Evolutionary conservation across 2,329 filamentous ascomycete genomes (phyloP).

Genomic region (Aspergillus carbonarius): DNA sequence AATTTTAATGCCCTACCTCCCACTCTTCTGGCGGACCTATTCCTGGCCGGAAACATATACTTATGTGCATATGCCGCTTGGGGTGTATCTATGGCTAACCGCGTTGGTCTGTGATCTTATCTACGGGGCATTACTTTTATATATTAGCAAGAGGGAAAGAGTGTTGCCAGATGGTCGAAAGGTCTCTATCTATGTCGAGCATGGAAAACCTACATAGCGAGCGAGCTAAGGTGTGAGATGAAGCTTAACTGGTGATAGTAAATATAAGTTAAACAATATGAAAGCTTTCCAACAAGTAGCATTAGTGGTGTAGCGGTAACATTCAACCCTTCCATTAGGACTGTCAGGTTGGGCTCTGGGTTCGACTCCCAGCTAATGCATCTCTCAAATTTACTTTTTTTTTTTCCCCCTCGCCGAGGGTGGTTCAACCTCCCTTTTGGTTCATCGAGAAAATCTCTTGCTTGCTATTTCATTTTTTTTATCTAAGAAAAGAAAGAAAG

Average conservation of each 20-base stretch:
- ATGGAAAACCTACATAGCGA: too few species aligned
- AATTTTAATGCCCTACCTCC: not conserved
- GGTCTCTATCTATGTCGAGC: not conserved
- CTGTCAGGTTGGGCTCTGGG: not conserved
- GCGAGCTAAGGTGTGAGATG: too few species aligned
- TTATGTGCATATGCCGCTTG: not conserved
- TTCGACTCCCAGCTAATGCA: conserved; percentile 2
- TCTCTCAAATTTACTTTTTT: not conserved
- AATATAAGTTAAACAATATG: not conserved
- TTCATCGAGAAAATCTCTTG: too few species aligned
- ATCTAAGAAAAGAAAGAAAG: too few species aligned
- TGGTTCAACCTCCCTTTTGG: too few species aligned
- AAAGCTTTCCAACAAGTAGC: not conserved
- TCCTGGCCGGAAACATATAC: not conserved
- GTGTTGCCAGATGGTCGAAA: not conserved
- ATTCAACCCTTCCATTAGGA: not conserved
- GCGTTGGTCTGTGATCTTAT: not conserved
- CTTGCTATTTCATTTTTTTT: too few species aligned
- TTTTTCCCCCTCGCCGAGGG: too few species aligned
- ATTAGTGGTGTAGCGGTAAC: conserved; percentile 2
- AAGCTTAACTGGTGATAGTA: not conserved
- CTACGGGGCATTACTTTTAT: not conserved
- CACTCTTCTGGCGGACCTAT: not conserved
- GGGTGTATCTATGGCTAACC: not conserved
- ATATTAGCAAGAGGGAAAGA: not conserved